Conservation (phyloP, 805 yeast species). For the Saturnispora diversa region DNA sequence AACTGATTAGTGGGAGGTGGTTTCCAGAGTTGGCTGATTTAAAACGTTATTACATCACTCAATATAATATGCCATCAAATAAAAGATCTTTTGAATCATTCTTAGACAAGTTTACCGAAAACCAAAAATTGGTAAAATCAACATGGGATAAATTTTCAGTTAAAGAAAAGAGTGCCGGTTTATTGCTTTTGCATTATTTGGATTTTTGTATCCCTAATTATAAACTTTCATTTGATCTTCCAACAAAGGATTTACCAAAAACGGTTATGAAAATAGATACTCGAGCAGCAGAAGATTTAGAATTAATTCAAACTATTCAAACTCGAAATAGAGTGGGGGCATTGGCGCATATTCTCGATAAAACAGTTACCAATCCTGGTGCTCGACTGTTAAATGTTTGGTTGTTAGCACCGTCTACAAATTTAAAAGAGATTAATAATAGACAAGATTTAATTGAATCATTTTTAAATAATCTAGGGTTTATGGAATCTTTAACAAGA, state of each 20-base stretch:
- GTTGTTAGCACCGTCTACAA: slow-evolving; percentile 72
- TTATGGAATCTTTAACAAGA: slow-evolving; percentile 28
- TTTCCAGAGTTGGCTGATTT: slow-evolving; percentile 51
- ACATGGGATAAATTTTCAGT: slow-evolving; percentile 30
- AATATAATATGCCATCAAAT: slow-evolving; percentile 36
- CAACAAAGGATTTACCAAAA: slow-evolving; percentile 46
- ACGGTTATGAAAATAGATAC: slow-evolving; percentile 71
- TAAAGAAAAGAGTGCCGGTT: slow-evolving; percentile 53
- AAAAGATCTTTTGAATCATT: slow-evolving; percentile 34
- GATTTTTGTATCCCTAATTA: slow-evolving; percentile 66
- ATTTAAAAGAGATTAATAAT: slow-evolving; percentile 42
- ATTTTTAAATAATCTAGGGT: slow-evolving; percentile 29
- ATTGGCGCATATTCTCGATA: slow-evolving; percentile 54
- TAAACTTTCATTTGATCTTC: slow-evolving; percentile 55
- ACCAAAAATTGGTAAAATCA: slow-evolving; percentile 19
- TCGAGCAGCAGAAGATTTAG: slow-evolving; percentile 68
- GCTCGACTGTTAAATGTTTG: slow-evolving; percentile 71
- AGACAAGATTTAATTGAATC: slow-evolving; percentile 48
- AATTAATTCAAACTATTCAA: slow-evolving; percentile 53
- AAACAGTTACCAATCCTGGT: slow-evolving; percentile 78
- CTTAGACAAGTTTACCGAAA: slow-evolving; percentile 34
- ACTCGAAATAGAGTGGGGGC: slow-evolving; percentile 59
- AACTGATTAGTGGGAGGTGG: slow-evolving; percentile 43
- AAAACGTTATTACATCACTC: slow-evolving; percentile 52
- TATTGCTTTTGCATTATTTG: slow-evolving; percentile 58